Percentiles rank a stretch among this genome's conserved stretches.
Conservation (phyloP, 2,329 filamentous ascomycete genomes). For the Pezicula neosporulosa region DNA sequence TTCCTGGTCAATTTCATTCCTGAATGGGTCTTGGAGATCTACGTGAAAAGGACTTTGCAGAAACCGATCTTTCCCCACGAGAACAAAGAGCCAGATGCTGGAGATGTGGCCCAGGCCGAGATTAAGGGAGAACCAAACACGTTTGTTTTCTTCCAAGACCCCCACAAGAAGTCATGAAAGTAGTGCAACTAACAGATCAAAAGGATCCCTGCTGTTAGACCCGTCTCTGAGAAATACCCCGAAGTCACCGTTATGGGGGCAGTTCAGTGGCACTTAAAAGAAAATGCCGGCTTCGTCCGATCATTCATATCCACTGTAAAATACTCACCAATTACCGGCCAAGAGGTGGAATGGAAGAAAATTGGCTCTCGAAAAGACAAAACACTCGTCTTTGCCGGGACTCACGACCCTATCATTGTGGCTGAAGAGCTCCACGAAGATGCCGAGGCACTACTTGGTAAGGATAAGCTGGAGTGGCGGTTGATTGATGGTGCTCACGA, state of each 20-base stretch:
- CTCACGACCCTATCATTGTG: conserved; percentile 47
- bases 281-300: conserved; percentile 53
- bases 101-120: not conserved
- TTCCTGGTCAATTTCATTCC: not conserved
- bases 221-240: conserved; percentile 1
- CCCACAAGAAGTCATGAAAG: not conserved
- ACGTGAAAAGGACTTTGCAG: not conserved
- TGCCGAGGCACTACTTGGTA: conserved; percentile 46
- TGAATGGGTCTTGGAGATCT: not conserved
- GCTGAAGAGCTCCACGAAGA: conserved; percentile 43
- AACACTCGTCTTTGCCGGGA: conserved; percentile 40
- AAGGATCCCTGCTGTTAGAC: conserved; percentile 18
- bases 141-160: not conserved
- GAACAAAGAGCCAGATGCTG: not conserved
- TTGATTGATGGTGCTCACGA: conserved; percentile 52
- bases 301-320: conserved; percentile 55
- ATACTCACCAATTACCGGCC: conserved; percentile 48
- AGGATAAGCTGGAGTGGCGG: conserved; percentile 38
- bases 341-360: conserved; percentile 46
- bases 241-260: conserved; percentile 4
- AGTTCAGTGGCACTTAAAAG: conserved; percentile 52
- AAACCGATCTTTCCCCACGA: not conserved
- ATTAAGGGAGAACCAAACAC: not conserved
- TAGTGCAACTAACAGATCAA: not conserved
- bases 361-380: conserved; percentile 45